These are phyloP conservation scores for Phoenix roebelenii DNA, from an alignment of 176 grass and related monocot species.

Conservation along the genomic window DNA sequence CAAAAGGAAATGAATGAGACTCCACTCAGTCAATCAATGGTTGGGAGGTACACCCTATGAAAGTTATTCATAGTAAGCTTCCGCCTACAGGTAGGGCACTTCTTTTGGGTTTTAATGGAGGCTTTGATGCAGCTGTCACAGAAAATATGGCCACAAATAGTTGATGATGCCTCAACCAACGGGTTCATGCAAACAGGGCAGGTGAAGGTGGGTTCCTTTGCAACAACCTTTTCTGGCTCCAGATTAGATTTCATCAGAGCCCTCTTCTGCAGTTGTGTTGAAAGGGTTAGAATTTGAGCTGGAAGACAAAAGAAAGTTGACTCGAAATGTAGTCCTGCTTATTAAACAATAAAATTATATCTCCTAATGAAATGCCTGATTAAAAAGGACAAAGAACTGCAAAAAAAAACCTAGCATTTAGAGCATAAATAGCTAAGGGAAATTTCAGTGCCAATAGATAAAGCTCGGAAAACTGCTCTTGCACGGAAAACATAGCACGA, in stretches of 20 bases:
- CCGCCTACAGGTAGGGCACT: constrained; percentile 77
- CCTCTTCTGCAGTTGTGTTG: constrained; percentile 14
- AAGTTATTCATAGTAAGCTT: constrained; percentile 39
- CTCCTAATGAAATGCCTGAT: too few species aligned
- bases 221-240: constrained; percentile 26
- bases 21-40: constrained; percentile 23
- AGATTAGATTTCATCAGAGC: constrained; percentile 8
- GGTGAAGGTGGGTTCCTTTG: constrained; percentile 54
- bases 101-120: constrained; percentile 73
- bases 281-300: too few species aligned
- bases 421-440: too few species aligned
- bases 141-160: constrained; percentile 84
- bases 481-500: too few species aligned
- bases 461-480: too few species aligned
- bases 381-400: too few species aligned
- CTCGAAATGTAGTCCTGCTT: too few species aligned
- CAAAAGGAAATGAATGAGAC: background rate
- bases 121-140: constrained; percentile 65
- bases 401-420: too few species aligned
- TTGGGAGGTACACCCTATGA: constrained; percentile 78
- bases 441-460: too few species aligned
- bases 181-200: constrained; percentile 83
- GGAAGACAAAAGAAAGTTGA: too few species aligned
- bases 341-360: too few species aligned
- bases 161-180: constrained; percentile 59